Base-by-base conservation (phyloP, 352 stramenopile genomes). In the Phytophthora cryptogea region DNA sequence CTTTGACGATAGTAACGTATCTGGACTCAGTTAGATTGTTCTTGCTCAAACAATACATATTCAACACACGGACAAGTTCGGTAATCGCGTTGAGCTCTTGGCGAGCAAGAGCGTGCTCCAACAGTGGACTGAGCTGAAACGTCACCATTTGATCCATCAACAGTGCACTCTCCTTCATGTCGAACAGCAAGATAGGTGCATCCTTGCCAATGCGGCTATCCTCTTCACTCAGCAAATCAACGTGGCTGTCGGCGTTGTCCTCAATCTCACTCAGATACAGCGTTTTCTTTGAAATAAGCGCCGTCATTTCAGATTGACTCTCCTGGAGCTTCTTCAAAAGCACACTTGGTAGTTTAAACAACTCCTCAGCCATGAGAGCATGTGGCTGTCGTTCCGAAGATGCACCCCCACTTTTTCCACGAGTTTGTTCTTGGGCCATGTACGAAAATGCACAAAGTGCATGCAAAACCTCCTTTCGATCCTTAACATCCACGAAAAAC, bases 371-470 rank as follows among this genome's bases (percentile, higher is more conserved):
- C 72, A 91, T 88, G 20, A 78, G 63, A 6, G 69, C 53, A 46
- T 88, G 57, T 17, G 66, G 66, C 17, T 41, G 46, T 16, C 43
- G 63, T 9, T 54, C 54, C 10, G 36, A 23, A 26, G 27, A 46
- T n/a, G 42, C 13, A 10, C 32, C 36, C 10, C 14, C 50, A 17
- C n/a, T 64, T 40, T 66, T 80, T 16, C 63, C 59, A 27, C 55
- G 58, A 28, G 57, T 70, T 55, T 82, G 71, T 45, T 88, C 66
- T 45, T 89, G 81, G 35, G 84, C 80, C 7, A 89, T 68, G 54
- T 81, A 93, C 39, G 84, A 93, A 48, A 93, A 90, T n/a, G 84
- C 80, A 68, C 84, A 92, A 17, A 93, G 57, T 4, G 84, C 84
- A 54, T 93, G 73, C n/a, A 93, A 46, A 20, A 93, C 64, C 40